Evolutionary conservation across 495 filamentous ascomycete genomes (phyloP), one percentile per base, ranked within the genome.

Genomic region (Filosporella fistucella): DNA sequence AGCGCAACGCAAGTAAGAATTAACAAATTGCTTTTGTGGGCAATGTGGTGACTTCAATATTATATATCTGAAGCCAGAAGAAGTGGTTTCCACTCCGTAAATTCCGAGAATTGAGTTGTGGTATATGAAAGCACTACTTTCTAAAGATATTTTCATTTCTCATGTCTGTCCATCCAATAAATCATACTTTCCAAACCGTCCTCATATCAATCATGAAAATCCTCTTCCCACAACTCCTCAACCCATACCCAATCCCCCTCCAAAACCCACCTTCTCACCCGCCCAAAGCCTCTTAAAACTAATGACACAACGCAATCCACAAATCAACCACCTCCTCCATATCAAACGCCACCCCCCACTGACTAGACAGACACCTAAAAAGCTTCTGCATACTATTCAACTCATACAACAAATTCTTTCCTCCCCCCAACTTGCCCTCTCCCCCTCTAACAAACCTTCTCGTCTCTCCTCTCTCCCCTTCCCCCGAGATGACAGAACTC

Each of bases 341-440:
- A 44, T 75, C 69, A 57, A 65, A 63, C 16, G 71, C 71, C 46
- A 75, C 65, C 0, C 71, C 70, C 71, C 71, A 75, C 46, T 75
- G 71, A 2, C 65, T 67, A 14, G 59, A 64, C 3, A 75, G 53
- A 43, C 71, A 73, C 14, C 69, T 62, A 45, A 75, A 73, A 3
- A 75, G 56, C 51, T 73, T 75, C 51, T 72, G 71, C 58, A 73
- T 70, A 13, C 68, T 71, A 43, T 73, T 73, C 45, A 75, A 56
- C 45, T 75, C 71, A 55, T 75, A 75, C 11, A 73, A 49, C 20
- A 75, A 50, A 53, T 73, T 73, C 26, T 66, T 60, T 10, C 54
- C 56, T 1, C 55, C 56, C 0, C 59, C 64, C 22, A 62, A 47
- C 4, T 50, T 48, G 5, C 57, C 45, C 0, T 7, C 57, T 42